Base-by-base conservation (phyloP, 2,329 filamentous ascomycete genomes). In the Ceratocystis huliohia region DNA sequence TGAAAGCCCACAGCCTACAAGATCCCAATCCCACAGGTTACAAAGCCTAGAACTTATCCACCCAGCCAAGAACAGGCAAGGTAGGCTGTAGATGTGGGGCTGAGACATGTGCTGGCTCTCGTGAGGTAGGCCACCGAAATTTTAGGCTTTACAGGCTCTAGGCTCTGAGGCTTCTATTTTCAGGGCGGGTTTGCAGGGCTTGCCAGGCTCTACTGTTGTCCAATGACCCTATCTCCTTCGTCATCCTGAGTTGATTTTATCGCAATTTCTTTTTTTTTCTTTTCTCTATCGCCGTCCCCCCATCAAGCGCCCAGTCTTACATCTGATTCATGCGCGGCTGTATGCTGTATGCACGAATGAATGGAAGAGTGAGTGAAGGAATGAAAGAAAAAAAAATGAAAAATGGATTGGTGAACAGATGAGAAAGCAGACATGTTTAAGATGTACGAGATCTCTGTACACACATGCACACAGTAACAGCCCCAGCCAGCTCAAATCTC, bases 261-360 rank as follows among this genome's bases (percentile, higher is more conserved):
- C 37, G 13, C 37, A 28, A 13, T 53, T 25, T 53, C 17, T 28
- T 13, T 53, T 15, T 20, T 3, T 15, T 17, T 15, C 48, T 53
- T 15, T 53, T 53, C 20, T 53, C 48, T 25, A 28, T 53, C 22
- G 7, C 3, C 15, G 8, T 53, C 20, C 7, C 48, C 17, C 20
- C 56, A 22, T 59, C 56, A 59, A 59, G 56, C 56, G 56, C 56
- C 56, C 56, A 30, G 56, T 30, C 56, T 30, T 20, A n/a, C n/a
- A 25, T 59, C n/a, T 17, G 56, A 59, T 59, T 59, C 53, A 30
- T 59, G 25, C 28, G 37, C 17, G 53, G 8, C 53, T 56, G 22
- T 25, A 15, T 59, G 10, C 46, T 59, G 17, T 59, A 30, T n/a
- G 53, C 48, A 53, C 25, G 48, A 25, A 25, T 25, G 22, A 50